A percentile compares a stretch with the other conserved stretches of the same genome.
These are phyloP conservation scores for Gypsophila paniculata DNA, from an alignment of 179 eudicot genomes.

Conservation along the genomic window DNA sequence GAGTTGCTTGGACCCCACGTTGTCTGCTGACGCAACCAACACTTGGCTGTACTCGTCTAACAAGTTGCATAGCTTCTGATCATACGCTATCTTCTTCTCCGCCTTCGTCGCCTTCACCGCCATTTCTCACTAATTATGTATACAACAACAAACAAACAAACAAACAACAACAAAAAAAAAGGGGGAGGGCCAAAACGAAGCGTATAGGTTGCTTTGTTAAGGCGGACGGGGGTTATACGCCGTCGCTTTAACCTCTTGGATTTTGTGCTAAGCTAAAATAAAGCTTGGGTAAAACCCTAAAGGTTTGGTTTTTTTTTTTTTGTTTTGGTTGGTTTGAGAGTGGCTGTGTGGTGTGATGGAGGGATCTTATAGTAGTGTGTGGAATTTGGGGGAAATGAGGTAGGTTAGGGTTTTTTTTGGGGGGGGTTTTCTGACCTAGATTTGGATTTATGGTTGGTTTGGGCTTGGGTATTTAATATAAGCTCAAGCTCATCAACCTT, in stretches of 20 bases:
- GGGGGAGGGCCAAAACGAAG: constrained; percentile 82
- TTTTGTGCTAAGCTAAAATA: background rate
- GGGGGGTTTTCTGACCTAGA: too few species aligned
- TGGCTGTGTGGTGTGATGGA: too few species aligned
- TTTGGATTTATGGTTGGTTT: too few species aligned
- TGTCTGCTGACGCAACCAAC: constrained; percentile 61
- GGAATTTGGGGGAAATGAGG: too few species aligned
- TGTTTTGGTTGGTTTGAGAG: too few species aligned
- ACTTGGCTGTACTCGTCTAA: constrained; percentile 68
- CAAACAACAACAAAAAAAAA: constrained; percentile 30
- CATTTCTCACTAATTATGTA: constrained; percentile 27
- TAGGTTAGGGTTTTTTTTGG: too few species aligned
- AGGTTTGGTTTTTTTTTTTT: constrained; percentile 8
- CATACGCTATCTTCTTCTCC: constrained; percentile 73
- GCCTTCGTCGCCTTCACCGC: constrained; percentile 57
- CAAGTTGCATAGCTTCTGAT: constrained; percentile 57
- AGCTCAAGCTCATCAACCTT: too few species aligned
- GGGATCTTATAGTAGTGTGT: constrained; percentile 23
- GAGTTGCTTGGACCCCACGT: constrained; percentile 75
- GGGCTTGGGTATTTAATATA: too few species aligned
- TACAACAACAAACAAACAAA: too few species aligned
- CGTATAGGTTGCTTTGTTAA: constrained; percentile 34
- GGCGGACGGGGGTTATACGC: constrained; percentile 52
- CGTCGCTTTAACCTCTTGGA: constrained; percentile 61
- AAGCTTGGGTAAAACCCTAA: constrained; percentile 16